These are phyloP conservation scores for Hibiscus mutabilis DNA, from an alignment of 345 rosid species.

Conservation along the genomic window DNA sequence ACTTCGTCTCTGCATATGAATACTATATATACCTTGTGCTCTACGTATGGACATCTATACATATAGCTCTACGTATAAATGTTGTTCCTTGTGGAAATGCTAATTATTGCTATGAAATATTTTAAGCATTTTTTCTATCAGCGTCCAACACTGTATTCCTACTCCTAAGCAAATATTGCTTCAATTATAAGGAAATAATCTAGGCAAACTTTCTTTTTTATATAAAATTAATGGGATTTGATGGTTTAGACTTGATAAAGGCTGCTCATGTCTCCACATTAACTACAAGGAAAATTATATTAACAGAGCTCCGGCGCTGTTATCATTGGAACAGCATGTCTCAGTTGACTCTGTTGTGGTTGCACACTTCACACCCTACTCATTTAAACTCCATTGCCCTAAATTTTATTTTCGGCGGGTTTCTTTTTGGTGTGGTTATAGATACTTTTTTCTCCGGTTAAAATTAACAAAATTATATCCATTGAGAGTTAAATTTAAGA, in stretches of 20 bases:
- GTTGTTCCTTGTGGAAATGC: constrained; percentile 10
- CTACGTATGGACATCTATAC: no score
- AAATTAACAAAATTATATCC: no score
- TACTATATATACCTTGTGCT: no score
- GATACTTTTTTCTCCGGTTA: no score
- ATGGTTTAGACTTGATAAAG: constrained; percentile 18
- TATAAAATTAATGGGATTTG: constrained; percentile 8
- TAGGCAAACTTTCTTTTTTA: background rate
- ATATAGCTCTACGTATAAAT: constrained; percentile 15
- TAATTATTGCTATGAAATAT: constrained; percentile 9
- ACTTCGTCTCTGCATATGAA: no score
- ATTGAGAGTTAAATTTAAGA: no score
- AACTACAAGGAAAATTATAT: constrained; percentile 17
- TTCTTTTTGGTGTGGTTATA: no score
- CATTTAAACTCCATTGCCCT: no score
- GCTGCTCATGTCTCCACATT: constrained; percentile 14
- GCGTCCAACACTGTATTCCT: background rate
- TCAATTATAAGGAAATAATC: constrained; percentile 22
- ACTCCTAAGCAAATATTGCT: constrained; percentile 11
- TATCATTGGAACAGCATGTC: constrained; percentile 11
- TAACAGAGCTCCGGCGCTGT: constrained; percentile 11
- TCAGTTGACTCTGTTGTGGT: constrained; percentile 8
- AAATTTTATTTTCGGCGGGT: no score
- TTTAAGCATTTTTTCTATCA: background rate
- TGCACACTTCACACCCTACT: no score